Conservation (phyloP, 1,284 basidiomycete species). For the Tilletia indica region DNA sequence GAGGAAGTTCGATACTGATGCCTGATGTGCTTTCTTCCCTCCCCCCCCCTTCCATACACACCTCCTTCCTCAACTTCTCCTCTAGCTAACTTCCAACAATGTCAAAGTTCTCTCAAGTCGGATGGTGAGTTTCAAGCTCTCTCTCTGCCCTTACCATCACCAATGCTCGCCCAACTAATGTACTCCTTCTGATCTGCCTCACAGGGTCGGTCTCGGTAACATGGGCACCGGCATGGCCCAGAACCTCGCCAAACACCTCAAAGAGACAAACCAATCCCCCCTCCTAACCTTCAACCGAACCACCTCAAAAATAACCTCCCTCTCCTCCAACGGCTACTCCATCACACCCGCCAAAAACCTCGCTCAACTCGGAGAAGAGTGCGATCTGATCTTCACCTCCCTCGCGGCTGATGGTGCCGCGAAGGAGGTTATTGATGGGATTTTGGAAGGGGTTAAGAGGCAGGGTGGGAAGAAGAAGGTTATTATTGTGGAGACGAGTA, state of each 20-base stretch:
- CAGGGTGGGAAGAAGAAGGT: slow-evolving; percentile 23
- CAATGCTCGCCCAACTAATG: slow-evolving; percentile 22
- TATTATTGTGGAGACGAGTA: slow-evolving; percentile 16
- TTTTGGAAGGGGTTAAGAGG: slow-evolving; percentile 61
- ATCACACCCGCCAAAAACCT: slow-evolving; percentile 64
- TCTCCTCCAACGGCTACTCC: slow-evolving; percentile 63
- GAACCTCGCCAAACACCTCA: slow-evolving; percentile 67
- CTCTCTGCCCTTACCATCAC: too few relatives aligned
- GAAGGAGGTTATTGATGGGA: slow-evolving; percentile 67
- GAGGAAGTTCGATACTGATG: too few relatives aligned
- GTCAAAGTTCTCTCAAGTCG: too few relatives aligned
- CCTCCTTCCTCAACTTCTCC: too few relatives aligned
- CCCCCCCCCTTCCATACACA: too few relatives aligned
- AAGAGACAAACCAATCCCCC: slow-evolving; percentile 31
- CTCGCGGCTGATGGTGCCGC: slow-evolving; percentile 74
- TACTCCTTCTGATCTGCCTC: not conserved
- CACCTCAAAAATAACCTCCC: slow-evolving; percentile 63
- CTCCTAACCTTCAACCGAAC: slow-evolving; percentile 68
- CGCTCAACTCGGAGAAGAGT: slow-evolving; percentile 66
- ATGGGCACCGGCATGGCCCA: slow-evolving; percentile 74
- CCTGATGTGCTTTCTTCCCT: too few relatives aligned
- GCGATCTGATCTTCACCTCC: slow-evolving; percentile 77
- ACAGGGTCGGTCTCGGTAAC: slow-evolving; percentile 38
- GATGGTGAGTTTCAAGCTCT: too few relatives aligned
- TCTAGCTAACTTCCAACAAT: too few relatives aligned